These are phyloP conservation scores for Populus nigra DNA, from an alignment of 345 rosid species.

Conservation along the genomic window DNA sequence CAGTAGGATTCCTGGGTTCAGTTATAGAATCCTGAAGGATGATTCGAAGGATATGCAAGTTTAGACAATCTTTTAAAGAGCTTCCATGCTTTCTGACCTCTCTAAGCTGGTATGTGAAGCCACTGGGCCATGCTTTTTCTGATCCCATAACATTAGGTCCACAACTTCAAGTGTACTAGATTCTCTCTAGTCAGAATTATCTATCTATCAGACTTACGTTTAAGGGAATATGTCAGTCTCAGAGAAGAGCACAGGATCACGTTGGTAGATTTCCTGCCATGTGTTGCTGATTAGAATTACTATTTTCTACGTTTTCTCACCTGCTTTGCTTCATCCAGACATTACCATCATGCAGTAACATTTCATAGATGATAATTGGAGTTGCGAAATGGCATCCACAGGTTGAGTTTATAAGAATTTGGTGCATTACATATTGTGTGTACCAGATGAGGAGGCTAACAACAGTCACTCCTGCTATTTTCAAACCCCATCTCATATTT, in stretches of 20 bases:
- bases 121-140: neutral
- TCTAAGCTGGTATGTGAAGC: neutral
- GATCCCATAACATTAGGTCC: neutral
- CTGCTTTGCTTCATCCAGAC: neutral
- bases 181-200: neutral
- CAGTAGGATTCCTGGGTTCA: slow-evolving; percentile 42
- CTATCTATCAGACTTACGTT: neutral
- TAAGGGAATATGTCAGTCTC: neutral
- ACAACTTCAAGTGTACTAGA: neutral
- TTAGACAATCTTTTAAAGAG: slow-evolving; percentile 3
- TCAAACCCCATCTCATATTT: neutral
- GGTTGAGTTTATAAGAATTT: neutral
- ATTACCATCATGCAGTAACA: neutral
- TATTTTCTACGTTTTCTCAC: neutral
- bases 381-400: neutral
- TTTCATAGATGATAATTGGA: neutral
- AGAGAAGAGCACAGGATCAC: neutral
- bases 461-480: neutral
- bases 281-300: neutral
- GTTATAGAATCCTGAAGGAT: slow-evolving; percentile 59
- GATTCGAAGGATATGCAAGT: slow-evolving; percentile 32
- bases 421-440: neutral
- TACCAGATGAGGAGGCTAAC: neutral
- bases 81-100: neutral
- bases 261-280: neutral